Base-by-base conservation (phyloP, 805 yeast species). In the Candida ortonii region DNA sequence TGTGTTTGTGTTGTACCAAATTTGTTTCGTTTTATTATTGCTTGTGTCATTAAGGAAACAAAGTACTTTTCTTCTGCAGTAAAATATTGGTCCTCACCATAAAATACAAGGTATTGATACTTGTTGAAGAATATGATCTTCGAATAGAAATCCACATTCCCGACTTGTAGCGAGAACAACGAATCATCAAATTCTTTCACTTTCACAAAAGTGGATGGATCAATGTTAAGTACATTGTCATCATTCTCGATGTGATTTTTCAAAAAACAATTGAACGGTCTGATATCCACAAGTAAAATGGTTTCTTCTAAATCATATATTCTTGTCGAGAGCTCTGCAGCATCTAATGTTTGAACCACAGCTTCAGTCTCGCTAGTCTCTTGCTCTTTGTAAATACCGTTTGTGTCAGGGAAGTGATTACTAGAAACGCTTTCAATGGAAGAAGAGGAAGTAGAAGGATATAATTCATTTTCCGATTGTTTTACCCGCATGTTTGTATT, bases 261-360 rank as follows among this genome's bases (percentile, higher is more conserved):
- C 5, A 53, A 40, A 33, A 52, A 66, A 6, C 57, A 52, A 16
- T 53, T 50, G 9, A 52, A 43, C 7, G 65, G 47, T 29, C 76
- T 54, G 12, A 71, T 39, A 47, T 71, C 76, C 28, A 70, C 53
- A 6, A 71, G 34, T 15, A 71, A 38, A 3, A 47, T 22, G 20
- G 41, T 37, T n/a, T 30, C 38, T 6, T 23, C 20, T 8, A 32
- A 42, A 16, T 38, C 39, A 16, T 32, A 38, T 5, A 46, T 24
- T 10, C 41, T 28, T 1, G 41, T 30, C 12, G 37, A 30, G 13
- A 43, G 30, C 25, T 46, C 47, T 8, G 43, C 43, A 7, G 39
- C 20, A 31, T 41, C 46, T 10, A 49, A 19, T 2, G 27, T n/a
- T 8, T 24, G 23, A 6, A 19, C 25, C n/a, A 21, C 23, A 17